Conservation (phyloP, 2,329 filamentous ascomycete genomes). For the Sclerotinia minor region DNA sequence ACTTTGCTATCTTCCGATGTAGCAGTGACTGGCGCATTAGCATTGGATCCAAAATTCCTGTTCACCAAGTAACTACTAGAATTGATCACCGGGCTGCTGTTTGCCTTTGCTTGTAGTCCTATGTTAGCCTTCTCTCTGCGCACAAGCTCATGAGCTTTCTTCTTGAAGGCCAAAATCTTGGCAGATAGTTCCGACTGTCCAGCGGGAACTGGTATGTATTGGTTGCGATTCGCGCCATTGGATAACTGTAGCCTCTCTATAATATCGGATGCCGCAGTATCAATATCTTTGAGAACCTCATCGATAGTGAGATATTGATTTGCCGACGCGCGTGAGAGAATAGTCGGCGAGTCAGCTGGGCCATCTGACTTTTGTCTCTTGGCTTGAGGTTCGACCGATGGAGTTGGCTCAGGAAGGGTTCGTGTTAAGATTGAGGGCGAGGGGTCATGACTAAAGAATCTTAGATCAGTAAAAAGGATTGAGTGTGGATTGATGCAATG, state of each 20-base stretch:
- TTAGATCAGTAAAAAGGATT: conserved; percentile 29
- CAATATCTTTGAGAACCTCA: conserved; percentile 61
- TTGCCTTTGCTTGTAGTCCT: conserved; percentile 42
- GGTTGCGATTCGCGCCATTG: conserved; percentile 36
- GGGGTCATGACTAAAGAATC: conserved; percentile 53
- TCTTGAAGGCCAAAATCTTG: conserved; percentile 52
- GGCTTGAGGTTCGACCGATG: conserved; percentile 53
- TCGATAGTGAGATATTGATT: conserved; percentile 61
- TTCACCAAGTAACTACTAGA: conserved; percentile 28
- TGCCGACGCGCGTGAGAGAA: conserved; percentile 40
- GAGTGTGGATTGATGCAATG: conserved; percentile 24
- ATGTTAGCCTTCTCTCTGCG: conserved; percentile 60
- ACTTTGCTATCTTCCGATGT: conserved; percentile 51
- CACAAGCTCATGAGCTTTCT: conserved; percentile 62
- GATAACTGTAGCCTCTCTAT: conserved; percentile 50
- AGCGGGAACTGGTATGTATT: conserved; percentile 32
- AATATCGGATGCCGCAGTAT: conserved; percentile 50
- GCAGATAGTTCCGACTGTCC: conserved; percentile 35
- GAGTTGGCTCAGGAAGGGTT: conserved; percentile 48
- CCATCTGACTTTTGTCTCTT: conserved; percentile 62
- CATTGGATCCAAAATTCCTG: conserved; percentile 29
- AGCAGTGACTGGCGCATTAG: conserved; percentile 41
- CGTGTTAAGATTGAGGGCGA: conserved; percentile 57
- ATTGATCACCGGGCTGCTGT: conserved; percentile 29
- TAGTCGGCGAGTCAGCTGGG: conserved; percentile 48